Percentiles rank a stretch among this genome's conserved stretches.
Conservation (phyloP, 495 filamentous ascomycete genomes). For the Penicilliopsis zonata region DNA sequence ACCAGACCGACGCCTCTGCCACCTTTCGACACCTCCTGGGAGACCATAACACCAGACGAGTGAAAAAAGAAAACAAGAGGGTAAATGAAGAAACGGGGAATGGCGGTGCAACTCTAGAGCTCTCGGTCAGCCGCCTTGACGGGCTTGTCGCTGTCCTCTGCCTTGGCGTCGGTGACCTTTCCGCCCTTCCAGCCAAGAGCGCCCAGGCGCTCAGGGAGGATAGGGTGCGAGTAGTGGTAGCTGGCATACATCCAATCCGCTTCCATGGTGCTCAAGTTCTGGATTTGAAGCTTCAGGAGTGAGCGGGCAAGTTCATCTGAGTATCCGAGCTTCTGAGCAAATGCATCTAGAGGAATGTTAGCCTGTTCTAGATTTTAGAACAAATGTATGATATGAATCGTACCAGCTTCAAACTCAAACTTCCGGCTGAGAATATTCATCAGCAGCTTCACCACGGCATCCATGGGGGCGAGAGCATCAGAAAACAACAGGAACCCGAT, state of each 20-base stretch:
- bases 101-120: no score
- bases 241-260: constrained; percentile 95
- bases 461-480: constrained; percentile 82
- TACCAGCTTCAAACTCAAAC: constrained; percentile 93
- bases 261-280: constrained; percentile 97
- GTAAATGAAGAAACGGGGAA: neutral
- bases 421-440: constrained; percentile 93
- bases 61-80: constrained; percentile 3
- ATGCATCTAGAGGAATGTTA: constrained; percentile 44
- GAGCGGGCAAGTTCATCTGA: constrained; percentile 71
- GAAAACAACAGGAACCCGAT: constrained; percentile 96
- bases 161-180: constrained; percentile 38
- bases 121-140: constrained; percentile 47
- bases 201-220: constrained; percentile 82
- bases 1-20: no score
- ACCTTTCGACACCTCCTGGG: no score
- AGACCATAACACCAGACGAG: constrained; percentile 5
- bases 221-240: constrained; percentile 97
- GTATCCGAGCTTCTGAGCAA: constrained; percentile 78
- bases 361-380: neutral
- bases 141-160: constrained; percentile 39
- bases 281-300: constrained; percentile 93
- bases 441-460: constrained; percentile 79
- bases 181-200: constrained; percentile 73
- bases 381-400: constrained; percentile 3